Conservation (phyloP, 2,329 filamentous ascomycete genomes). For the Fusarium xyrophilum region DNA sequence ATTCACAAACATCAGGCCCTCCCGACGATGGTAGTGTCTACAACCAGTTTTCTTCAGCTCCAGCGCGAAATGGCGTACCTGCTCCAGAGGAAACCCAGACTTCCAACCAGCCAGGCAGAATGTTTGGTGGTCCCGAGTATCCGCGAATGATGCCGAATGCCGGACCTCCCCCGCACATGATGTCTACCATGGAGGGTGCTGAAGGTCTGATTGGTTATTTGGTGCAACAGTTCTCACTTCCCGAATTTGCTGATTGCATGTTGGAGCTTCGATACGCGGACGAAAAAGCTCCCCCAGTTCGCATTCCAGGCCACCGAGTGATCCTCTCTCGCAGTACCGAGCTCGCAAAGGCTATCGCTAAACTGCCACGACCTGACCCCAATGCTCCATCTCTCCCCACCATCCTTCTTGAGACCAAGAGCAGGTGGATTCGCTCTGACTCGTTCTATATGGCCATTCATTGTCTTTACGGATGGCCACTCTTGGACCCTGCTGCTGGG, state of each 20-base stretch:
- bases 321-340: constrained; percentile 60
- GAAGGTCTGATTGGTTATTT: constrained; percentile 52
- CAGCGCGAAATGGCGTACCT: constrained; percentile 48
- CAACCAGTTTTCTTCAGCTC: constrained; percentile 50
- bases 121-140: constrained; percentile 44
- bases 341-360: constrained; percentile 41
- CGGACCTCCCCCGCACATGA: constrained; percentile 41
- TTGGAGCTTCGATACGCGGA: constrained; percentile 56
- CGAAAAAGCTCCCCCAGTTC: constrained; percentile 48
- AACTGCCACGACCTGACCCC: constrained; percentile 44
- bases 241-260: constrained; percentile 52
- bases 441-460: constrained; percentile 65
- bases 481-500: constrained; percentile 49
- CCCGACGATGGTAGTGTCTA: constrained; percentile 54
- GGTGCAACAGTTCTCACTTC: constrained; percentile 46
- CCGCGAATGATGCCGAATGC: constrained; percentile 46
- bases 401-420: constrained; percentile 55
- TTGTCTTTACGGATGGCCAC: constrained; percentile 62
- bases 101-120: constrained; percentile 42
- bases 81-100: constrained; percentile 42
- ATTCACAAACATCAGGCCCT: constrained; percentile 63
- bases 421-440: constrained; percentile 62
- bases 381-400: constrained; percentile 39
- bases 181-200: constrained; percentile 41
- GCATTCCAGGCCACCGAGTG: constrained; percentile 62